Percentiles rank a stretch among this genome's conserved stretches.
These are phyloP conservation scores for Globisporangium echinulatum DNA, from an alignment of 352 stramenopile genomes.

Conservation along the genomic window DNA sequence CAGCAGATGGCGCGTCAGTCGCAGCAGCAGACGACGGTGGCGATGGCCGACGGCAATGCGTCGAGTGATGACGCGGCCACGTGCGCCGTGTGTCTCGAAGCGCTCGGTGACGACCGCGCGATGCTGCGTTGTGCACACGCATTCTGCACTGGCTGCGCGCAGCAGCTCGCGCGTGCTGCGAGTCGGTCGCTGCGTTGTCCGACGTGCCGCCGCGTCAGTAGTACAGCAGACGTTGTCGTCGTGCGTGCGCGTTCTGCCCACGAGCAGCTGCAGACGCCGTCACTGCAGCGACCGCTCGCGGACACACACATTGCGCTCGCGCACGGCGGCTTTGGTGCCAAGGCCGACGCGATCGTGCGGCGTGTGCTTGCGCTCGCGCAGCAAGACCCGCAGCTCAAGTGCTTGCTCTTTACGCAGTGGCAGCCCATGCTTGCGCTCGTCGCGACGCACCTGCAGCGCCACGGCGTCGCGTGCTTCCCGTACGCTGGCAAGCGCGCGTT, in stretches of 20 bases:
- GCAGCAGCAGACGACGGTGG: slow-evolving; percentile 1
- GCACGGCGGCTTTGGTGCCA: slow-evolving; percentile 51
- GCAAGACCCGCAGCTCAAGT: slow-evolving; percentile 66
- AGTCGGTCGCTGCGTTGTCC: slow-evolving; percentile 40
- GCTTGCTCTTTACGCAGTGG: slow-evolving; percentile 91
- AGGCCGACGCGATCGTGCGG: slow-evolving; percentile 56
- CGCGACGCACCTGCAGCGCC: slow-evolving; percentile 18
- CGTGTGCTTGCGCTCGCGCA: slow-evolving; percentile 41
- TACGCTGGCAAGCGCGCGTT: slow-evolving; percentile 56
- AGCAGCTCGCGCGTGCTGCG: slow-evolving; percentile 18
- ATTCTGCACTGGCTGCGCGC: slow-evolving; percentile 55
- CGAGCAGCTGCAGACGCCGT: too few species aligned
- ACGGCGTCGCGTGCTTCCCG: slow-evolving; percentile 68
- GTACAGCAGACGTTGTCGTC: slow-evolving; percentile 15
- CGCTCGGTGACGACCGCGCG: slow-evolving; percentile 47
- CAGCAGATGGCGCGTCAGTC: slow-evolving; percentile 32
- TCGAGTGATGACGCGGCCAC: not conserved
- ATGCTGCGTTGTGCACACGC: slow-evolving; percentile 86
- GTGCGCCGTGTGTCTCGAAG: slow-evolving; percentile 80
- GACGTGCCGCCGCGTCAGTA: slow-evolving; percentile 40
- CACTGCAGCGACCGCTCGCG: slow-evolving; percentile 1
- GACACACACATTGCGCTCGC: slow-evolving; percentile 8
- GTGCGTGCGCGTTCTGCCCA: slow-evolving; percentile 12
- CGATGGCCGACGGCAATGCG: not conserved
- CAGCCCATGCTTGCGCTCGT: slow-evolving; percentile 73